Conservation (phyloP, 1,284 basidiomycete species). For the Cutaneotrichosporon mucoides region DNA sequence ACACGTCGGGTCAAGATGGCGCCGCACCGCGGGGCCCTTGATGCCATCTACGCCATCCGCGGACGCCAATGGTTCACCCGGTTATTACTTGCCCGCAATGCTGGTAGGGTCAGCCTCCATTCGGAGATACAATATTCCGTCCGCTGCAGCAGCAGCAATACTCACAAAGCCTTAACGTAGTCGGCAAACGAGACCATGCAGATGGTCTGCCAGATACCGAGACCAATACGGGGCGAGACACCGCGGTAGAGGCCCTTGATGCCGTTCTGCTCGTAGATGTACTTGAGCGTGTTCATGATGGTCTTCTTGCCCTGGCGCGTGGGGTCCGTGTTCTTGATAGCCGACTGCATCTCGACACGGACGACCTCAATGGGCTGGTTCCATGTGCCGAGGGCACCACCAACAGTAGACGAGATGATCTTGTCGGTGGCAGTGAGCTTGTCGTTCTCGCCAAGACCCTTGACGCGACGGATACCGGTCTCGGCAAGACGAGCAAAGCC, state of each 20-base stretch:
- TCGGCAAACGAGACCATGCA: constrained; percentile 99
- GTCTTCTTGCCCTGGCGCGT: constrained; percentile 85
- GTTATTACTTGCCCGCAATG: constrained; percentile 3
- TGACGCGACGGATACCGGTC: constrained; percentile 66
- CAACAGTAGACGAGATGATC: constrained; percentile 83
- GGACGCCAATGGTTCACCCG: background rate
- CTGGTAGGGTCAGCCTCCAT: background rate
- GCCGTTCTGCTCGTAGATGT: constrained; percentile 95
- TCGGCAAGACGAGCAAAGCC: constrained; percentile 95
- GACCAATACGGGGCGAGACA: constrained; percentile 91
- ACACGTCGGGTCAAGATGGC: no score
- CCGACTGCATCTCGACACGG: constrained; percentile 84
- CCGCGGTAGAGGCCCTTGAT: constrained; percentile 96
- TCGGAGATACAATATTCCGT: background rate
- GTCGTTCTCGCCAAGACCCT: constrained; percentile 60
- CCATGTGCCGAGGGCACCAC: constrained; percentile 95
- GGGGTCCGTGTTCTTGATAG: constrained; percentile 71
- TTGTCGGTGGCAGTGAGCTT: constrained; percentile 76
- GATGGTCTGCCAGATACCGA: constrained; percentile 59
- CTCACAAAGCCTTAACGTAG: constrained; percentile 58
- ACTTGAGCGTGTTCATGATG: constrained; percentile 81
- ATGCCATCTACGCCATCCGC: background rate
- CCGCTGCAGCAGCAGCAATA: background rate
- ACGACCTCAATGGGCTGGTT: constrained; percentile 93
- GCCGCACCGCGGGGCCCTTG: no score